phyloP scores from a whole-genome alignment of 2,329 filamentous ascomycete genomes.

The Massarina eburnea region DNA sequence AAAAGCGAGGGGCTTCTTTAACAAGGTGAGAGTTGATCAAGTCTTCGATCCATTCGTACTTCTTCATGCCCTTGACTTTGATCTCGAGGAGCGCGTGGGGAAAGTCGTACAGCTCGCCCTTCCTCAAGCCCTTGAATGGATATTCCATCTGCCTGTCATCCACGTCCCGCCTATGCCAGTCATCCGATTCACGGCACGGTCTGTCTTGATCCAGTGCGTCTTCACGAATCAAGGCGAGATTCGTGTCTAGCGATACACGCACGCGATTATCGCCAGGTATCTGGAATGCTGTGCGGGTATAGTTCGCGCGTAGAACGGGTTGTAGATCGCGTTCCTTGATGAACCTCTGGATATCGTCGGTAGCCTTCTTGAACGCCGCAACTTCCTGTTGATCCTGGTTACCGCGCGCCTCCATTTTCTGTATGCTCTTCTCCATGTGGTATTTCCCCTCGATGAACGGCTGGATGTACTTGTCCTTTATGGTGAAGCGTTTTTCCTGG shows the following conservation, averaged over 20 bases:
- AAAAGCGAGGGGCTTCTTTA: slow-evolving; percentile 85
- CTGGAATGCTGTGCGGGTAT: slow-evolving; percentile 92
- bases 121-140: slow-evolving; percentile 83
- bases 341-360: slow-evolving; percentile 77
- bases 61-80: slow-evolving; percentile 72
- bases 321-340: slow-evolving; percentile 76
- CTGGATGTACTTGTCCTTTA: slow-evolving; percentile 94
- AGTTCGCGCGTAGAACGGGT: slow-evolving; percentile 87
- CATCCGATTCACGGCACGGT: slow-evolving; percentile 83
- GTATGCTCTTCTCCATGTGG: slow-evolving; percentile 84
- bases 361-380: slow-evolving; percentile 69
- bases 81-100: slow-evolving; percentile 91
- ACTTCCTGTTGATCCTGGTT: slow-evolving; percentile 68
- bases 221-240: slow-evolving; percentile 81
- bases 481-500: slow-evolving; percentile 75
- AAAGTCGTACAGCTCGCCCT: slow-evolving; percentile 88
- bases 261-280: slow-evolving; percentile 90
- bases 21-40: slow-evolving; percentile 91
- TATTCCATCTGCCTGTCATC: slow-evolving; percentile 81
- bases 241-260: slow-evolving; percentile 88
- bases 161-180: slow-evolving; percentile 92
- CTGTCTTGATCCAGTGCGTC: slow-evolving; percentile 74
- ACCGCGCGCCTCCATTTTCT: slow-evolving; percentile 79
- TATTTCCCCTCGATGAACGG: slow-evolving; percentile 85
- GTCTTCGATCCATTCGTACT: slow-evolving; percentile 84